Evolutionary conservation across 257 asterid genomes (phyloP).

Genomic region (Gardenia jasminoides): DNA sequence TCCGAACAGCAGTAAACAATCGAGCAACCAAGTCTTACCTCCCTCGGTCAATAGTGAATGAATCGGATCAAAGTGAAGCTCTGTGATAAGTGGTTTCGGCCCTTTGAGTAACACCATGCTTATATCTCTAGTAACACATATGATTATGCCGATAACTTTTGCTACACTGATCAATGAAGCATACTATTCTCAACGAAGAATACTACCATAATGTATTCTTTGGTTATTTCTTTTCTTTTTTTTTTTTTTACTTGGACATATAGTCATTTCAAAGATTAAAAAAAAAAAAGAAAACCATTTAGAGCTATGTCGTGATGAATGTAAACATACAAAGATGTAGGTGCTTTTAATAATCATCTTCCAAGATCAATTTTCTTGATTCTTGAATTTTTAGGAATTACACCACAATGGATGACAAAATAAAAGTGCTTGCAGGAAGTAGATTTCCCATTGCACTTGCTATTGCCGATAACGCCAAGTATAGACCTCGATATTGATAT

Average conservation of each 20-base stretch:
- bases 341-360: neutral
- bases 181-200: neutral
- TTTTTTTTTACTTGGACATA: neutral
- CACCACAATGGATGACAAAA: slow-evolving; percentile 37
- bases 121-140: slow-evolving; percentile 62
- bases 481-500: slow-evolving; percentile 36
- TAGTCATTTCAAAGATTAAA: neutral
- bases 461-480: slow-evolving; percentile 40
- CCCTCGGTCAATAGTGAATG: slow-evolving; percentile 29
- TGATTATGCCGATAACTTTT: slow-evolving; percentile 49
- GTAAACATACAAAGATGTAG: neutral
- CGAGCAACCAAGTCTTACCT: slow-evolving; percentile 53
- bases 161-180: slow-evolving; percentile 43
- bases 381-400: slow-evolving; percentile 7
- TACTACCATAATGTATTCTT: neutral
- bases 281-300: neutral
- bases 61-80: slow-evolving; percentile 21
- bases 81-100: slow-evolving; percentile 57
- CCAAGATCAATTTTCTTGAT: neutral
- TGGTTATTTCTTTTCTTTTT: neutral
- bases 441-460: slow-evolving; percentile 44
- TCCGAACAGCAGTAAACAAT: slow-evolving; percentile 56
- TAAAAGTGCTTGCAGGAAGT: slow-evolving; percentile 39
- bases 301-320: neutral
- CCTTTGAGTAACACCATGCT: slow-evolving; percentile 69